Conservation (phyloP, 306 rosid species). For the Trifolium repens region DNA sequence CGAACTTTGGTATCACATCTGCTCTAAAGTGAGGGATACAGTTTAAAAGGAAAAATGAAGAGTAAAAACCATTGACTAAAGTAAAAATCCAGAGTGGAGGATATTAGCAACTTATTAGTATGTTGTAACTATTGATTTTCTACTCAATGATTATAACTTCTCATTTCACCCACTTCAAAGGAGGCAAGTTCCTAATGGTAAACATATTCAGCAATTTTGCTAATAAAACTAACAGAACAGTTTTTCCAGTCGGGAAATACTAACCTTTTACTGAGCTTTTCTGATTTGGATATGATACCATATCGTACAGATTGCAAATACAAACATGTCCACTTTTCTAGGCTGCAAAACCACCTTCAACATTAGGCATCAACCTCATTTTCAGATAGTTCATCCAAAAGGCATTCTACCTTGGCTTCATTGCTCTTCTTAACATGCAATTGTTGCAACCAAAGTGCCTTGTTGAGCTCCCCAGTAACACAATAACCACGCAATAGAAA, state of each 20-base stretch:
- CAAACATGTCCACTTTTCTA: conserved; percentile 4
- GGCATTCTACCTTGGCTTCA: conserved; percentile 40
- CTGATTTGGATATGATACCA: conserved; percentile 29
- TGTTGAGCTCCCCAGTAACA: conserved; percentile 53
- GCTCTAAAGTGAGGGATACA: not conserved
- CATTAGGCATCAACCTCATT: conserved; percentile 22
- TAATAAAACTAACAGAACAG: conserved; percentile 22
- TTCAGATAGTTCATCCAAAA: conserved; percentile 19
- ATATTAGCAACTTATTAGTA: not conserved
- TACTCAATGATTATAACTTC: not conserved
- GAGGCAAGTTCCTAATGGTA: not conserved
- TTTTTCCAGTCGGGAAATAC: conserved; percentile 20
- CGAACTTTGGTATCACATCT: not conserved
- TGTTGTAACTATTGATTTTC: not conserved
- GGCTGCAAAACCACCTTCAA: conserved; percentile 25
- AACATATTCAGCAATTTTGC: conserved; percentile 5
- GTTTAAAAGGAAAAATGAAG: not conserved
- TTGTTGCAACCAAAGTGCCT: conserved; percentile 56
- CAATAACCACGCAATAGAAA: conserved; percentile 58
- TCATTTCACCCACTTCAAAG: not conserved
- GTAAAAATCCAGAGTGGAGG: not conserved
- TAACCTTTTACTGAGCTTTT: conserved; percentile 31
- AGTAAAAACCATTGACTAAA: not conserved
- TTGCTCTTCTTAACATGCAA: conserved; percentile 60
- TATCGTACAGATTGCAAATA: not conserved